Evolutionary conservation across 2,329 filamentous ascomycete genomes (phyloP), one percentile per base, ranked within the genome.

Genomic region (Plectosphaerella cucumerina): DNA sequence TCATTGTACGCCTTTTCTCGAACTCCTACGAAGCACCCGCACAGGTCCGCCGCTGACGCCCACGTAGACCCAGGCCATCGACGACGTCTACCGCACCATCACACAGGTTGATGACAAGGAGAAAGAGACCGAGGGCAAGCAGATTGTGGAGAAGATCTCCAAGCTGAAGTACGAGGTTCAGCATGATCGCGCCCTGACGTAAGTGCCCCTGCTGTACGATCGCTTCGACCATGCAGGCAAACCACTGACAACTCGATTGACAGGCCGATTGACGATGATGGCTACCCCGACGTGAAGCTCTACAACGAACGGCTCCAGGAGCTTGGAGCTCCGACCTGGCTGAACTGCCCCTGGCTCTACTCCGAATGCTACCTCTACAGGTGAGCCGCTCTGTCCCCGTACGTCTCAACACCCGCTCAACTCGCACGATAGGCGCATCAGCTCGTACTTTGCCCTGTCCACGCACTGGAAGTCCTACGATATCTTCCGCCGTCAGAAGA

Each of bases 111-210:
- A 80, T 34, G 82, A 90, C 48, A 69, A 84, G 10, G 78, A 82
- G 53, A 65, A 70, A 53, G 62, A 64, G 56, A 15, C 35, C n/a
- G 94, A 97, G 68, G 94, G 94, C 62, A 97, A 97, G 75, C 77
- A 75, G 60, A 91, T 99, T 53, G 80, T 96, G 41, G 84, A 88
- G 64, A 81, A 87, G 58, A 77, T 99, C 12, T 87, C 86, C 5
- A 81, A 78, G 58, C 78, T 99, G 61, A 99, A 99, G 72, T 97
- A 97, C 71, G 93, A 97, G 71, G 74, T 97, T 43, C 89, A 96
- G 66, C 94, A 99, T 65, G 85, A 97, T 68, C 84, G 91, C 42
- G 75, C 82, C 56, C 70, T 97, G 60, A 86, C 80, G 89, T 93
- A 76, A 56, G 81, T 51, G 10, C n/a, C 22, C n/a, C 11, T 21